Percentiles rank a stretch among this genome's conserved stretches.
These are phyloP conservation scores for Aurantiochytrium sp. DNA, from an alignment of 108 stramenopile species.

Conservation along the genomic window DNA sequence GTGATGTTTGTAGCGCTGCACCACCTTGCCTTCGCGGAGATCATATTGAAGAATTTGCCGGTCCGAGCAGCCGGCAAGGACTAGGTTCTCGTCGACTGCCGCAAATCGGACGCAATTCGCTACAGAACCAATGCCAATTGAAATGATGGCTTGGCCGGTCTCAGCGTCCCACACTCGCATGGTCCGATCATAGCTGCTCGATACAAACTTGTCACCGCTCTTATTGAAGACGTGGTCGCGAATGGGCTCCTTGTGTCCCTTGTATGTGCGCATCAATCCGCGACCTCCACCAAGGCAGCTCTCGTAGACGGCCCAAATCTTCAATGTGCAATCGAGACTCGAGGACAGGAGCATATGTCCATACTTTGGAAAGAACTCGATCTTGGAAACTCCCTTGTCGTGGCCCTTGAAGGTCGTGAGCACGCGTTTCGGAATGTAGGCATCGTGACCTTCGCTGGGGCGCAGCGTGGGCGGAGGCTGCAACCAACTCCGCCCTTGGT, in stretches of 20 bases:
- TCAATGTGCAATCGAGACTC: constrained; percentile 84
- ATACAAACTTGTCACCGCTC: constrained; percentile 75
- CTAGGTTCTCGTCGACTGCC: constrained; percentile 85
- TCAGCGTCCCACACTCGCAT: constrained; percentile 87
- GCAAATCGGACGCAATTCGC: constrained; percentile 83
- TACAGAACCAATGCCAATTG: constrained; percentile 76
- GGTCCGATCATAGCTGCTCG: constrained; percentile 36
- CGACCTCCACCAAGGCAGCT: constrained; percentile 37
- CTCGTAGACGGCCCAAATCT: constrained; percentile 69
- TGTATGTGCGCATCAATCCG: constrained; percentile 72
- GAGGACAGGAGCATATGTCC: constrained; percentile 92
- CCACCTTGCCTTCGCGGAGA: constrained; percentile 62
- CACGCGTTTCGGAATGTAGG: constrained; percentile 89
- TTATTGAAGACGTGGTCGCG: constrained; percentile 77
- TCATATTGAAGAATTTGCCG: constrained; percentile 87
- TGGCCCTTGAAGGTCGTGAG: constrained; percentile 79
- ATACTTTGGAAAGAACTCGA: constrained; percentile 86
- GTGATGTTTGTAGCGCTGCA: constrained; percentile 99
- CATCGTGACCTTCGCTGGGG: constrained; percentile 63
- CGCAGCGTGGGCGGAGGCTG: constrained; percentile 69
- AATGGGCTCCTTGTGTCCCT: constrained; percentile 83
- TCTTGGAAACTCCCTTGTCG: constrained; percentile 86
- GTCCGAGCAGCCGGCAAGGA: constrained; percentile 90
- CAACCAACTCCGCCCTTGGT: constrained; percentile 88
- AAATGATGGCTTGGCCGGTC: constrained; percentile 79